These are phyloP conservation scores for Porphyrellus cyaneotinctus DNA, from an alignment of 768 basidiomycete genomes.

Conservation along the genomic window DNA sequence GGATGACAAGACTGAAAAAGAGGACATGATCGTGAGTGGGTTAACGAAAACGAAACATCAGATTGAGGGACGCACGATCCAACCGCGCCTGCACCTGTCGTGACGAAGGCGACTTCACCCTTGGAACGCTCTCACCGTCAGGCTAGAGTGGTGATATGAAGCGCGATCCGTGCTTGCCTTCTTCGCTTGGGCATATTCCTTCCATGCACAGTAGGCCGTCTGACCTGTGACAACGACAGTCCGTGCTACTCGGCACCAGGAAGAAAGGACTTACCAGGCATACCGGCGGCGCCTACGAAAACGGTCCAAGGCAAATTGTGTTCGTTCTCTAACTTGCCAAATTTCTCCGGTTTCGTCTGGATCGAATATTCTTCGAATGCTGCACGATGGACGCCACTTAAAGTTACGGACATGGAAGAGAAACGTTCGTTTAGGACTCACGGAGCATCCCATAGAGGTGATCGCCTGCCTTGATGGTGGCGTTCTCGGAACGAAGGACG, in stretches of 20 bases:
- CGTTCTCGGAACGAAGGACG: slow-evolving; percentile 3
- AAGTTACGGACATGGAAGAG: background rate
- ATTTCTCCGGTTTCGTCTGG: background rate
- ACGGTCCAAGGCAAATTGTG: background rate
- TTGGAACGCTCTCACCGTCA: background rate
- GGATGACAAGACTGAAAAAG: background rate
- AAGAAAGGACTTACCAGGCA: background rate
- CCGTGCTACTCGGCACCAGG: background rate
- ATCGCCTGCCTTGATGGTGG: slow-evolving; percentile 1
- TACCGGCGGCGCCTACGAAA: slow-evolving; percentile 2
- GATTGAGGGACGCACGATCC: background rate
- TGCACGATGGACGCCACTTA: background rate
- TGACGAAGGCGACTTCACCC: slow-evolving; percentile 5
- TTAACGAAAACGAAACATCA: background rate
- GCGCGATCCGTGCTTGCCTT: background rate
- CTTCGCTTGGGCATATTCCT: slow-evolving; percentile 4
- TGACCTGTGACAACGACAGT: background rate
- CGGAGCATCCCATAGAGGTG: slow-evolving; percentile 3
- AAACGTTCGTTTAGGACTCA: background rate
- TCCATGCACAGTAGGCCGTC: slow-evolving; percentile 5
- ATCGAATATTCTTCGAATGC: slow-evolving; percentile 5
- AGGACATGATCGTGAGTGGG: background rate
- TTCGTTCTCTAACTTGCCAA: background rate
- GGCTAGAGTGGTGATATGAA: background rate
- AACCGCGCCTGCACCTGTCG: background rate